Evolutionary conservation across 2,329 filamentous ascomycete species (phyloP), one percentile per base, ranked within the genome.

Genomic region (Botrytis galanthina): DNA sequence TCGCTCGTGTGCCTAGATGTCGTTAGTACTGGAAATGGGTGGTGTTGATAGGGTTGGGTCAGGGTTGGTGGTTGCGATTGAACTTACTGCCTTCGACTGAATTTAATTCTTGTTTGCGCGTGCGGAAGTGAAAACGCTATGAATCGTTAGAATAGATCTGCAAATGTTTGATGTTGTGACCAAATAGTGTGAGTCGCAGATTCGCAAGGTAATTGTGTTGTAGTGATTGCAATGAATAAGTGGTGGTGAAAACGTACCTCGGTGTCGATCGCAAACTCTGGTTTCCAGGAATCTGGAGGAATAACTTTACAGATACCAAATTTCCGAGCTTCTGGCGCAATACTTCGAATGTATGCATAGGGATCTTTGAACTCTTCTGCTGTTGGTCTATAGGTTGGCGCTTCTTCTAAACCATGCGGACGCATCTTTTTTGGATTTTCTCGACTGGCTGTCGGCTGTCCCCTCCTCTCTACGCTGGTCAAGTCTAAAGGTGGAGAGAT

Each of bases 261-360:
- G 35, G 95, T 98, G 81, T 99, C 94, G 80, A 99, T 97, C 61
- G 95, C 95, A 82, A 99, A 98, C 26, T 94, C 88, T 12, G 96
- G 96, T 80, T 97, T 95, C 96, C 96, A 99, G 48, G 88, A 90
- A 76, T 96, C 93, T 0, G 96, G 96, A 8, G 96, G 96, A 73
- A 99, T 93, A 75, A 99, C 93, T 83, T 98, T 97, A 87, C 94
- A 95, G 71, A 99, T 93, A 69, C 96, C 96, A 83, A 93, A 98
- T 79, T 95, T 90, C 77, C 87, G 89, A 37, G 93, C 96, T 81
- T 98, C 94, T 1, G 93, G 91, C 1, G 91, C 87, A 78, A 99
- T 98, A 83, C 95, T 98, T 81, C 91, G 91, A 79, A 99, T 95
- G 80, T 98, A 99, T 78, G 93, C 92, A 80, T 97, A 91, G 0